Evolutionary conservation across 2,329 filamentous ascomycete species (phyloP).

Genomic region (Aureobasidium sp.): DNA sequence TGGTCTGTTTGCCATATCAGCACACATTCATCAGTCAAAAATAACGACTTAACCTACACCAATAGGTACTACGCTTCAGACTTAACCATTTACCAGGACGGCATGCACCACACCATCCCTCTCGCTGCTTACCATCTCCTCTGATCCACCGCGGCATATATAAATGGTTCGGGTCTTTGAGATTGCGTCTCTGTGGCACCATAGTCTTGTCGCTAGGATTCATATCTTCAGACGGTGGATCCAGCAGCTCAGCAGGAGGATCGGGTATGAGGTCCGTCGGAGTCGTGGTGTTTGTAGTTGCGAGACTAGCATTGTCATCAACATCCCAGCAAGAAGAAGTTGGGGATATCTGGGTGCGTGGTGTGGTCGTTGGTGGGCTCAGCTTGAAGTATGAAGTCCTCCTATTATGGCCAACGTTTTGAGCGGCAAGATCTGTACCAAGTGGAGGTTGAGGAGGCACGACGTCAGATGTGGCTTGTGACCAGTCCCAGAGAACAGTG

Average conservation of each 20-base stretch:
- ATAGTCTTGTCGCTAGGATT: not conserved
- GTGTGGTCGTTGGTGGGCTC: not conserved
- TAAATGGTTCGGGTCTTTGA: not conserved
- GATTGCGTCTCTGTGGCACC: not conserved
- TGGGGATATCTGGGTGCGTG: not conserved
- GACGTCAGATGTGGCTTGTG: not conserved
- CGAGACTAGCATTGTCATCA: not conserved
- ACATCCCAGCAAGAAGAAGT: not conserved
- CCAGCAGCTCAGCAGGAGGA: not conserved
- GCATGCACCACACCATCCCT: slow-evolving; percentile 10
- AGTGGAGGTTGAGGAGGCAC: not conserved
- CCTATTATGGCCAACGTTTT: too few relatives aligned
- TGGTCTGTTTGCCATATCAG: not conserved
- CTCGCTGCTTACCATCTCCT: slow-evolving; percentile 4
- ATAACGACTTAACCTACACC: not conserved
- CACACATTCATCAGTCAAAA: not conserved
- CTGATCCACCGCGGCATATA: slow-evolving; percentile 11
- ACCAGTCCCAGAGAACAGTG: not conserved
- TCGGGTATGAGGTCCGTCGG: not conserved
- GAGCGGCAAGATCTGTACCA: not conserved
- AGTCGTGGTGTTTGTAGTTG: not conserved
- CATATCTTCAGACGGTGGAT: not conserved
- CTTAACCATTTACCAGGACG: slow-evolving; percentile 11
- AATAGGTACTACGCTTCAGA: slow-evolving; percentile 11
- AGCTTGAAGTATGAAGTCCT: not conserved